A percentile compares a stretch with the other conserved stretches of the same genome.
Conservation (phyloP, 108 stramenopile genomes). For the Cyclostephanos tholiformis region DNA sequence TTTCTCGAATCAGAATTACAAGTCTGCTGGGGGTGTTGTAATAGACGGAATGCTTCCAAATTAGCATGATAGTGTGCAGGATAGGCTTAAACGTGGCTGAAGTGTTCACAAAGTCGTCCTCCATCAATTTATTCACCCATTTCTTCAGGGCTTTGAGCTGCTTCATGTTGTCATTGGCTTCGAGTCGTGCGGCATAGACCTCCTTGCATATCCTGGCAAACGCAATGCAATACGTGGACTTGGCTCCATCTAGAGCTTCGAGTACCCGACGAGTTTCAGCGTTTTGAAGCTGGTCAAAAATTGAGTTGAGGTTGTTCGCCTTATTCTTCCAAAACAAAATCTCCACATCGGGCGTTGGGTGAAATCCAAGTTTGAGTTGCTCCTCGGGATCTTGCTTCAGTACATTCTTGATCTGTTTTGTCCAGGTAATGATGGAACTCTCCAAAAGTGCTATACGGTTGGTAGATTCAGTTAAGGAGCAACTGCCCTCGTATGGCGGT, state of each 20-base stretch:
- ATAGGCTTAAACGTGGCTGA: slow-evolving; percentile 83
- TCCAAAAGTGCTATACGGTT: slow-evolving; percentile 87
- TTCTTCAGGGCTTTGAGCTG: slow-evolving; percentile 83
- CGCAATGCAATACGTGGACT: slow-evolving; percentile 88
- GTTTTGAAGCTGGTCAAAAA: slow-evolving; percentile 89
- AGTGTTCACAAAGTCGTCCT: slow-evolving; percentile 62
- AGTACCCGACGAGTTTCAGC: slow-evolving; percentile 80
- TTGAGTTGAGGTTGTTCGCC: slow-evolving; percentile 84
- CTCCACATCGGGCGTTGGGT: slow-evolving; percentile 90
- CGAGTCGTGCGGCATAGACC: slow-evolving; percentile 79
- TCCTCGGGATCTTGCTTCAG: slow-evolving; percentile 91
- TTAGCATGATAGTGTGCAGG: slow-evolving; percentile 84
- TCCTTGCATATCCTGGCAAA: slow-evolving; percentile 90
- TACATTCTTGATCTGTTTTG: slow-evolving; percentile 90
- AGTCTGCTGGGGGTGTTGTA: slow-evolving; percentile 91
- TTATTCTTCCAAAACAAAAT: slow-evolving; percentile 89
- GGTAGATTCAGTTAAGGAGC: slow-evolving; percentile 48
- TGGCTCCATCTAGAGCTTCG: slow-evolving; percentile 70
- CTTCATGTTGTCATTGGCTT: slow-evolving; percentile 92
- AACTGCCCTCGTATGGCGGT: slow-evolving; percentile 59
- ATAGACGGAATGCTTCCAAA: slow-evolving; percentile 92
- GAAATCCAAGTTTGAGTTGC: slow-evolving; percentile 76
- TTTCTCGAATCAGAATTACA: slow-evolving; percentile 87
- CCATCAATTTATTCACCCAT: slow-evolving; percentile 64
- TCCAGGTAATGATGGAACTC: slow-evolving; percentile 91